phyloP scores from a whole-genome alignment of 768 basidiomycete genomes.

The Melanogaster broomeanus region DNA sequence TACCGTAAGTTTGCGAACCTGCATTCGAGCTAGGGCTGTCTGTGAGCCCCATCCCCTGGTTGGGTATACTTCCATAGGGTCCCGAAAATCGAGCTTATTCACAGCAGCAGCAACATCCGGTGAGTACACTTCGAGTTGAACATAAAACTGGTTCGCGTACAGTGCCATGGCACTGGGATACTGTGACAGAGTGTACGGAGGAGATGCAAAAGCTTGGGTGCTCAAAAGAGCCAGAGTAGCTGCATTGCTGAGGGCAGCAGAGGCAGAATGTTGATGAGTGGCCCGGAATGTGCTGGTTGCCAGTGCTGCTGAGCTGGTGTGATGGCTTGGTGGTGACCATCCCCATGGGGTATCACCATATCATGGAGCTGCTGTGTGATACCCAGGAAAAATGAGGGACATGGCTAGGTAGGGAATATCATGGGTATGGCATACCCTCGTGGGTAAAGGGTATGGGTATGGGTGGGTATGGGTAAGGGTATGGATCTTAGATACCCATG shows the following conservation, averaged over 20 bases:
- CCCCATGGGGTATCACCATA: conserved; percentile 60
- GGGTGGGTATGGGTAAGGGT: too few relatives aligned
- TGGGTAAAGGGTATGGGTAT: too few relatives aligned
- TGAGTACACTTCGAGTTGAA: conserved; percentile 56
- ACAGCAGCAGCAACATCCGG: conserved; percentile 62
- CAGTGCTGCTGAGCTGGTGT: conserved; percentile 81
- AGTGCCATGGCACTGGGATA: conserved; percentile 54
- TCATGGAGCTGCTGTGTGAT: conserved; percentile 80
- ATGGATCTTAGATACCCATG: too few relatives aligned
- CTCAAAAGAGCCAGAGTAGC: conserved; percentile 65
- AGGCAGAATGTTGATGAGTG: conserved; percentile 81
- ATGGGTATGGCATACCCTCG: too few relatives aligned
- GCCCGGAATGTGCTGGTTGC: conserved; percentile 69
- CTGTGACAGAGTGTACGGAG: conserved; percentile 56
- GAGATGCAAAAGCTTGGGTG: conserved; percentile 50
- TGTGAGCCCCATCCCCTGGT: conserved; percentile 44
- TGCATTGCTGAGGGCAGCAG: conserved; percentile 73
- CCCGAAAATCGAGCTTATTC: conserved; percentile 56
- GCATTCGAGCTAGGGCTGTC: conserved; percentile 38
- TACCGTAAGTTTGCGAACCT: conserved; percentile 37
- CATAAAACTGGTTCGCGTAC: conserved; percentile 73
- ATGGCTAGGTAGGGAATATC: too few relatives aligned
- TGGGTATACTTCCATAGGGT: conserved; percentile 52
- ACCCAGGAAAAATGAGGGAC: conserved; percentile 71
- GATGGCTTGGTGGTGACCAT: conserved; percentile 64